These are phyloP conservation scores for Pezicula radicicola DNA, from an alignment of 2,329 filamentous ascomycete genomes.

Conservation along the genomic window DNA sequence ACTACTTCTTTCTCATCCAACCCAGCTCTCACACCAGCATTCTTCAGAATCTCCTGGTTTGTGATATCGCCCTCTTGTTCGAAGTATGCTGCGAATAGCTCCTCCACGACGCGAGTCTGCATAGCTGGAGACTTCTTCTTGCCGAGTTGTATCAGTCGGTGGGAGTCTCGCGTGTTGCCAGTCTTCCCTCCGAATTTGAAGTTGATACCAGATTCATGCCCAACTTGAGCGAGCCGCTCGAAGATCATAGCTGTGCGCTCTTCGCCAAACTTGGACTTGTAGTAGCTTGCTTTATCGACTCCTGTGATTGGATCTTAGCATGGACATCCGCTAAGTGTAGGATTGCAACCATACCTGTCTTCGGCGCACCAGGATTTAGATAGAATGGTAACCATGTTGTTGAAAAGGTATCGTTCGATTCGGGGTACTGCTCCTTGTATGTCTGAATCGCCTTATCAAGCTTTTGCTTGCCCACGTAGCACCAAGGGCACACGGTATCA, in stretches of 20 bases:
- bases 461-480: conserved; percentile 77
- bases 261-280: conserved; percentile 60
- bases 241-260: conserved; percentile 57
- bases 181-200: conserved; percentile 70
- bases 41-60: conserved; percentile 46
- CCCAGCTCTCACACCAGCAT: conserved; percentile 51
- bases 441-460: conserved; percentile 68
- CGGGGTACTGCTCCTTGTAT: conserved; percentile 61
- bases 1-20: conserved; percentile 49
- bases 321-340: conserved; percentile 23
- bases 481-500: conserved; percentile 79
- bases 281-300: conserved; percentile 54
- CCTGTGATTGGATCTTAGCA: conserved; percentile 21
- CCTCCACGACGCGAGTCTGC: conserved; percentile 58
- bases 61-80: conserved; percentile 64
- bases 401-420: conserved; percentile 64
- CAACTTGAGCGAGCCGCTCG: conserved; percentile 53
- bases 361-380: conserved; percentile 64
- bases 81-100: conserved; percentile 65
- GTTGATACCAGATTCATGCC: conserved; percentile 64
- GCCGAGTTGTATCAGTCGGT: conserved; percentile 72
- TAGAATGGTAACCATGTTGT: conserved; percentile 79
- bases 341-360: conserved; percentile 35
- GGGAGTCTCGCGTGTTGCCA: conserved; percentile 77
- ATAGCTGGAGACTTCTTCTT: conserved; percentile 46